Evolutionary conservation across 352 stramenopile species (phyloP).

Genomic region (Phytophthora pluvialis): DNA sequence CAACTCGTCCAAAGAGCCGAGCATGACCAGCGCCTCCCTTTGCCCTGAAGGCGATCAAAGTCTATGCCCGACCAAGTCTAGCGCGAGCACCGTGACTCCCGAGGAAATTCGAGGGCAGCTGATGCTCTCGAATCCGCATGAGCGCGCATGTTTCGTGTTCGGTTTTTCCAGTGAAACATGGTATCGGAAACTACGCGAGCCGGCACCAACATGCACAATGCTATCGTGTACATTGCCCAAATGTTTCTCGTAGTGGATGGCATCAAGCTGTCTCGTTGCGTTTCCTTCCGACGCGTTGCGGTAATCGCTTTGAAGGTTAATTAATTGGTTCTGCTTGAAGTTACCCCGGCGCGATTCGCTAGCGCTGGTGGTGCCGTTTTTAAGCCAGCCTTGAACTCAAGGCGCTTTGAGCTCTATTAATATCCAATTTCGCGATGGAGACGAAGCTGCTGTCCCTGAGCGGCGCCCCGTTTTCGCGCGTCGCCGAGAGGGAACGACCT

Average conservation of each 20-base stretch:
- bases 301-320: constrained; percentile 3
- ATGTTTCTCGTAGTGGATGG: too few species aligned
- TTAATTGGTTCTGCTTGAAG: constrained; percentile 11
- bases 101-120: constrained; percentile 1
- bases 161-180: background rate
- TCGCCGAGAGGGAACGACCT: too few species aligned
- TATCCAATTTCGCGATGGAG: constrained; percentile 29
- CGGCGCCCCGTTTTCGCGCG: too few species aligned
- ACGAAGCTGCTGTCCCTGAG: constrained; percentile 18
- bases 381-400: background rate
- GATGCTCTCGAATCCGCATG: constrained; percentile 2
- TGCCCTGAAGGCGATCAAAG: too few species aligned
- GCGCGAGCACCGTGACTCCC: background rate
- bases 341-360: constrained; percentile 8
- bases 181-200: background rate
- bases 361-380: background rate
- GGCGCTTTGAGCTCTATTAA: background rate
- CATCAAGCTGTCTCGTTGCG: background rate
- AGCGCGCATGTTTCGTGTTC: background rate
- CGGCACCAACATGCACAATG: too few species aligned
- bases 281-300: constrained; percentile 1
- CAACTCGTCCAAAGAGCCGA: too few species aligned
- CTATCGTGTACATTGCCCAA: too few species aligned
- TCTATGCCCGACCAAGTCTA: too few species aligned
- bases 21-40: too few species aligned